phyloP scores from a whole-genome alignment of 371 early-diverging fungal genomes.

The Globomyces sp. region DNA sequence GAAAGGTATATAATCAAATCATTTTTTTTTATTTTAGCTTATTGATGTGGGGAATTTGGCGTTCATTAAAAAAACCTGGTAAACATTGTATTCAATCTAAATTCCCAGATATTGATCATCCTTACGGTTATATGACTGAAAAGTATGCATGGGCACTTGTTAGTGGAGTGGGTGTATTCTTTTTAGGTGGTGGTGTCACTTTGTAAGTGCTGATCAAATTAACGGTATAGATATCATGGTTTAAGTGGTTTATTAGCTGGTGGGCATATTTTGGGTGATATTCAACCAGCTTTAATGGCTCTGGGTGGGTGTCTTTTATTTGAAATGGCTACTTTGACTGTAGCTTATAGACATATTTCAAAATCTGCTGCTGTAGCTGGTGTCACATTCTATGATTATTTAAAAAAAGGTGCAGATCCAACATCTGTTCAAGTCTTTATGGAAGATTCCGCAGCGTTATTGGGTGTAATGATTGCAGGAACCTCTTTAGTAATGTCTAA shows the following conservation, averaged over 20 bases:
- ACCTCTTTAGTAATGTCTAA: constrained; percentile 36
- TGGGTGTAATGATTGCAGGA: constrained; percentile 44
- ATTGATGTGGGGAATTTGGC: constrained; percentile 42
- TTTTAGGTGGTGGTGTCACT: constrained; percentile 49
- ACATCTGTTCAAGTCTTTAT: constrained; percentile 45
- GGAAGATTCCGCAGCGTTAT: constrained; percentile 41
- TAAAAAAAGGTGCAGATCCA: constrained; percentile 40
- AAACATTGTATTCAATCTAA: too few species aligned
- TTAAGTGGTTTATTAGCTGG: constrained; percentile 36
- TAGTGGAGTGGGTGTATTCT: constrained; percentile 52
- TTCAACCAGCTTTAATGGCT: constrained; percentile 35
- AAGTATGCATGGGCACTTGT: constrained; percentile 54
- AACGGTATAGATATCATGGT: constrained; percentile 32
- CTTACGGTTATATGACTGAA: constrained; percentile 52
- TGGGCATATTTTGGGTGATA: constrained; percentile 32
- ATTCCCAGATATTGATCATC: constrained; percentile 39
- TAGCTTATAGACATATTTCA: constrained; percentile 13
- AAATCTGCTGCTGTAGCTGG: not conserved
- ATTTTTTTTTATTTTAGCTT: constrained; percentile 14
- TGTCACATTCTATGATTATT: not conserved
- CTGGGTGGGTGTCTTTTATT: constrained; percentile 26
- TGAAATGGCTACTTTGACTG: constrained; percentile 13
- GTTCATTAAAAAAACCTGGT: constrained; percentile 35
- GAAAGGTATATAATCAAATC: constrained; percentile 24
- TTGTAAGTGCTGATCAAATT: constrained; percentile 11